Evolutionary conservation across 2,329 filamentous ascomycete genomes (phyloP), one percentile per base, ranked within the genome.

Genomic region (Paramyrothecium roridum): DNA sequence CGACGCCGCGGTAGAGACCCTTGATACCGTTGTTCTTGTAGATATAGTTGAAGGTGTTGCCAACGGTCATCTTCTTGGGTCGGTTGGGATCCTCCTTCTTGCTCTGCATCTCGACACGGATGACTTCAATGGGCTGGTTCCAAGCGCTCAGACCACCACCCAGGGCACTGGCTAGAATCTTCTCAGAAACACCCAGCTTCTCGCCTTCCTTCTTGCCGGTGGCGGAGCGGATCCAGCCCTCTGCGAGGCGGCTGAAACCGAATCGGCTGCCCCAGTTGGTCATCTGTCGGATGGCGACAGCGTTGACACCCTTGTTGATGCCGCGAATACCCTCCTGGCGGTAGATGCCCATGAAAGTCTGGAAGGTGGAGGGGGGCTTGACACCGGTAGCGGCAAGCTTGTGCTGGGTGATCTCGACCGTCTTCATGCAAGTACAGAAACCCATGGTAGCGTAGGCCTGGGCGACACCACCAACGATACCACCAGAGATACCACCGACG

Each of bases 391-490:
- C 88, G 16, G 91, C 92, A 70, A 95, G 81, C 85, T 98, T 98
- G 83, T 95, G 89, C 80, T 97, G 96, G 71, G 95, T 99, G 78
- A 99, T 99, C 78, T 99, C 95, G 64, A 98, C 95, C 61, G 95
- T 99, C 87, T 99, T 99, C 95, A 99, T 99, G 85, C 95, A 99
- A 59, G 95, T 99, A 80, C 95, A 99, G 87, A 99, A 99, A 65
- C 95, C 95, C 93, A 99, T 99, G 73, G 95, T 99, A 63, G 95
- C 95, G 75, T 99, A 99, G 57, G 95, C 95, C 80, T 99, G 95
- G 49, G 93, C 95, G 57, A 99, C 87, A 83, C 95, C 95, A 72
- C 95, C 95, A 21, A 87, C 83, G 81, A 99, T 91, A 76, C 95
- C 95, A 69, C 95, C 95, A 33, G 82, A 72, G 78, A 99, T 98